These are phyloP conservation scores for Hypericum perforatum DNA, from an alignment of 345 rosid genomes.

Conservation along the genomic window DNA sequence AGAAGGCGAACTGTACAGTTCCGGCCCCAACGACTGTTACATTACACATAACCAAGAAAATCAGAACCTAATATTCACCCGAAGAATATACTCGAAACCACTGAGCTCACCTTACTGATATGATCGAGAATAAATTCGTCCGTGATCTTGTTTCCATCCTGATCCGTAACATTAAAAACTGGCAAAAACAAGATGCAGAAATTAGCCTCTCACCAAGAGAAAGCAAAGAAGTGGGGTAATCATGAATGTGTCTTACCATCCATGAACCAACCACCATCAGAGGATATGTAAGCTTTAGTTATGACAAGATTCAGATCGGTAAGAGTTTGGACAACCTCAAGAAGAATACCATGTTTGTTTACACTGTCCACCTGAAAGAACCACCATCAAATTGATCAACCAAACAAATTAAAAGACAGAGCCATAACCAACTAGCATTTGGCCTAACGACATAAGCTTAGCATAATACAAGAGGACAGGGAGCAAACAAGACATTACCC, in stretches of 20 bases:
- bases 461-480: too few relatives aligned
- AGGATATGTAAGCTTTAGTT: constrained; percentile 59
- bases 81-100: too few relatives aligned
- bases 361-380: constrained; percentile 66
- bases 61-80: too few relatives aligned
- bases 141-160: constrained; percentile 49
- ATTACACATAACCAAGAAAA: too few relatives aligned
- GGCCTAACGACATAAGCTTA: too few relatives aligned
- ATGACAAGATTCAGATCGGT: constrained; percentile 62
- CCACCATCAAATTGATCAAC: constrained; percentile 35
- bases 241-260: constrained; percentile 35
- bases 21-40: too few relatives aligned
- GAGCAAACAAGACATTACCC: too few relatives aligned
- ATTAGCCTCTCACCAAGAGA: neutral
- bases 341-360: constrained; percentile 65
- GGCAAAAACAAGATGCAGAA: constrained; percentile 5
- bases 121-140: constrained; percentile 46
- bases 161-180: constrained; percentile 82
- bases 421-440: too few relatives aligned
- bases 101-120: constrained; percentile 39
- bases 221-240: neutral
- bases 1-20: too few relatives aligned
- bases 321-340: constrained; percentile 65
- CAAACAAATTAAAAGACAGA: too few relatives aligned
- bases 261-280: constrained; percentile 81